phyloP scores from a whole-genome alignment of 2,329 filamentous ascomycete genomes.

The Lachnellula arida region DNA sequence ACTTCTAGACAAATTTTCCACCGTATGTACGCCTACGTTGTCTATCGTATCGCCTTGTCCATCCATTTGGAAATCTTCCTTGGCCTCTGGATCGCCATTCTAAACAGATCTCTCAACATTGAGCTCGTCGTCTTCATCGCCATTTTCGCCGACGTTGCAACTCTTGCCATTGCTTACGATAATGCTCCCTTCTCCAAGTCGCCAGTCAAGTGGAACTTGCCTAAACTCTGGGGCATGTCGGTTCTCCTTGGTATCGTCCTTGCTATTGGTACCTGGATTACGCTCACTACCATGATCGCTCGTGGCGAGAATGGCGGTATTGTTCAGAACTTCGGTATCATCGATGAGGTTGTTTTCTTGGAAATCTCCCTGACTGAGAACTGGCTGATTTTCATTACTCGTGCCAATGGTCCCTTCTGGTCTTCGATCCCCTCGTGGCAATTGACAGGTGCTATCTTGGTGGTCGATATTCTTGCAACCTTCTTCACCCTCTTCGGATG shows the following conservation, averaged over 20 bases:
- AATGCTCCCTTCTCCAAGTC: constrained; percentile 82
- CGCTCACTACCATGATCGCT: constrained; percentile 76
- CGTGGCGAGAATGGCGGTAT: constrained; percentile 70
- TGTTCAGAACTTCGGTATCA: constrained; percentile 80
- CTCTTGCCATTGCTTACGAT: constrained; percentile 88
- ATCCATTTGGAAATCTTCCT: constrained; percentile 90
- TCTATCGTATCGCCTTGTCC: constrained; percentile 90
- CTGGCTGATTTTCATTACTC: constrained; percentile 95
- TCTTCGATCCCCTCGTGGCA: constrained; percentile 86
- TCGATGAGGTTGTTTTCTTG: constrained; percentile 81
- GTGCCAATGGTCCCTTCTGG: constrained; percentile 90
- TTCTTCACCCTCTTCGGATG: constrained; percentile 83
- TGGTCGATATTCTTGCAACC: constrained; percentile 80
- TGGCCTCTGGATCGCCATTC: constrained; percentile 84
- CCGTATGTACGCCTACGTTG: constrained; percentile 94
- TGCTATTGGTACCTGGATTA: constrained; percentile 81
- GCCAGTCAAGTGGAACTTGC: constrained; percentile 92
- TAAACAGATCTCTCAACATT: constrained; percentile 80
- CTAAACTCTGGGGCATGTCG: constrained; percentile 91
- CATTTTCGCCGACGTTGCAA: constrained; percentile 91
- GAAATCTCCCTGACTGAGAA: constrained; percentile 89
- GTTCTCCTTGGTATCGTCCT: constrained; percentile 77
- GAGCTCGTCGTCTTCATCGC: constrained; percentile 90
- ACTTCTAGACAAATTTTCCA: constrained; percentile 94
- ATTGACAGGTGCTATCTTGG: constrained; percentile 68